Evolutionary conservation across 345 rosid genomes (phyloP).

Genomic region (Euphorbia lathyris): DNA sequence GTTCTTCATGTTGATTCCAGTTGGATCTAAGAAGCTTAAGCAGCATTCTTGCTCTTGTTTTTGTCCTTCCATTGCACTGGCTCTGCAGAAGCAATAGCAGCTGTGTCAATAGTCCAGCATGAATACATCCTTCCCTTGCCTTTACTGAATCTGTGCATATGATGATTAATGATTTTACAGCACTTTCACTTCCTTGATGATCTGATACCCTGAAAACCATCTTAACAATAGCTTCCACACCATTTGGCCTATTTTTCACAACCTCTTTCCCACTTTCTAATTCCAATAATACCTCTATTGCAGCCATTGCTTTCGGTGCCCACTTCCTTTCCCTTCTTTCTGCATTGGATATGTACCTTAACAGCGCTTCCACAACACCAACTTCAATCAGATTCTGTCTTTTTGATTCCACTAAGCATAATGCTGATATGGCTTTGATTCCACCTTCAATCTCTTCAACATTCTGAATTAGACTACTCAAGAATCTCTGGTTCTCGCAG

Average conservation of each 20-base stretch:
- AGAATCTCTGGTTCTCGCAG: slow-evolving; percentile 23
- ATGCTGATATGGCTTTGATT: slow-evolving; percentile 40
- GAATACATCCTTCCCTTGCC: slow-evolving; percentile 51
- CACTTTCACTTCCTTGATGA: slow-evolving; percentile 57
- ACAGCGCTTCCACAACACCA: slow-evolving; percentile 34
- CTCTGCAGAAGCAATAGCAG: slow-evolving; percentile 56
- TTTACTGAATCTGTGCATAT: slow-evolving; percentile 40
- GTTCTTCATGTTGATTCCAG: slow-evolving; percentile 21
- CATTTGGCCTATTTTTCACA: slow-evolving; percentile 31
- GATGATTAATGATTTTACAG: slow-evolving; percentile 36
- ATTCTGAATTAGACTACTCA: slow-evolving; percentile 23
- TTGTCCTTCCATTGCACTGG: slow-evolving; percentile 51
- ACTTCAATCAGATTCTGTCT: slow-evolving; percentile 33
- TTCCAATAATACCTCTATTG: slow-evolving; percentile 39
- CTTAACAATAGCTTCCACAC: slow-evolving; percentile 38
- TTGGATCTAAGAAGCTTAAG: slow-evolving; percentile 53
- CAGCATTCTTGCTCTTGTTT: slow-evolving; percentile 45
- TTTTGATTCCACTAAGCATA: slow-evolving; percentile 38
- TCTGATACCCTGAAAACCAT: slow-evolving; percentile 63
- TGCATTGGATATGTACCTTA: slow-evolving; percentile 33
- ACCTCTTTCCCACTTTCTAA: slow-evolving; percentile 34
- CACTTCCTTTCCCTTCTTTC: slow-evolving; percentile 24
- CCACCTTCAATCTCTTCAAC: slow-evolving; percentile 31
- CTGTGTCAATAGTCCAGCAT: slow-evolving; percentile 44
- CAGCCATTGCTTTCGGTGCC: slow-evolving; percentile 34